These are phyloP conservation scores for Cucurbitaria berberidis DNA, from an alignment of 2,329 filamentous ascomycete genomes.

Conservation along the genomic window DNA sequence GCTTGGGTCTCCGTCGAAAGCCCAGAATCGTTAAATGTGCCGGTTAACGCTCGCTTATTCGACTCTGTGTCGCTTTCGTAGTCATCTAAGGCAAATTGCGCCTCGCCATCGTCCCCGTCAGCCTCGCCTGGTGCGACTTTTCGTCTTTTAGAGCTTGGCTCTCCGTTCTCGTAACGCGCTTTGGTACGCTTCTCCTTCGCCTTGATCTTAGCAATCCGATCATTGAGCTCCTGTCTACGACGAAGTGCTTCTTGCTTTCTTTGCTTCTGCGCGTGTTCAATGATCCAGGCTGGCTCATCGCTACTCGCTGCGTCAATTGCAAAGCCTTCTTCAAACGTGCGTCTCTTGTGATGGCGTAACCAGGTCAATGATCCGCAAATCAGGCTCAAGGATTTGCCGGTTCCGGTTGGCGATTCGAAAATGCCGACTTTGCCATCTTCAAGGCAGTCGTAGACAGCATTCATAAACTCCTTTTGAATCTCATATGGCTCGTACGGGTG, in stretches of 20 bases:
- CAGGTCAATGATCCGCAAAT: slow-evolving; percentile 90
- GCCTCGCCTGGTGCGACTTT: slow-evolving; percentile 20
- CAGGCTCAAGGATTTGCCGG: slow-evolving; percentile 89
- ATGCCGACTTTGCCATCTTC: slow-evolving; percentile 83
- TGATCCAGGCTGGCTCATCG: slow-evolving; percentile 84
- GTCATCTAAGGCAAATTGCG: slow-evolving; percentile 77
- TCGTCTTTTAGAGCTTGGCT: slow-evolving; percentile 55
- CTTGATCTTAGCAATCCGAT: slow-evolving; percentile 68
- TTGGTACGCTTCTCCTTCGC: slow-evolving; percentile 66
- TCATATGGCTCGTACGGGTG: slow-evolving; percentile 88
- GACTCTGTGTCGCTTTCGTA: slow-evolving; percentile 69
- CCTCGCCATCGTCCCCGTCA: slow-evolving; percentile 57
- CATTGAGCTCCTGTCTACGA: slow-evolving; percentile 75
- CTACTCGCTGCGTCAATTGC: slow-evolving; percentile 56
- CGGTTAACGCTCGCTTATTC: slow-evolving; percentile 24
- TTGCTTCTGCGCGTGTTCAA: slow-evolving; percentile 74
- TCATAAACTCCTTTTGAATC: slow-evolving; percentile 90
- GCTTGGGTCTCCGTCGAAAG: slow-evolving; percentile 78
- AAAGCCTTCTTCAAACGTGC: slow-evolving; percentile 62
- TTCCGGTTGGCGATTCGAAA: slow-evolving; percentile 91
- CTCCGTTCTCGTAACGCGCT: slow-evolving; percentile 57
- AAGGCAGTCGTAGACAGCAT: slow-evolving; percentile 77
- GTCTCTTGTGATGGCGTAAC: slow-evolving; percentile 81
- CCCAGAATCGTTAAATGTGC: slow-evolving; percentile 48
- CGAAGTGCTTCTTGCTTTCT: slow-evolving; percentile 70